These are phyloP conservation scores for Geoglossum glabrum DNA, from an alignment of 495 filamentous ascomycete species.

Conservation along the genomic window DNA sequence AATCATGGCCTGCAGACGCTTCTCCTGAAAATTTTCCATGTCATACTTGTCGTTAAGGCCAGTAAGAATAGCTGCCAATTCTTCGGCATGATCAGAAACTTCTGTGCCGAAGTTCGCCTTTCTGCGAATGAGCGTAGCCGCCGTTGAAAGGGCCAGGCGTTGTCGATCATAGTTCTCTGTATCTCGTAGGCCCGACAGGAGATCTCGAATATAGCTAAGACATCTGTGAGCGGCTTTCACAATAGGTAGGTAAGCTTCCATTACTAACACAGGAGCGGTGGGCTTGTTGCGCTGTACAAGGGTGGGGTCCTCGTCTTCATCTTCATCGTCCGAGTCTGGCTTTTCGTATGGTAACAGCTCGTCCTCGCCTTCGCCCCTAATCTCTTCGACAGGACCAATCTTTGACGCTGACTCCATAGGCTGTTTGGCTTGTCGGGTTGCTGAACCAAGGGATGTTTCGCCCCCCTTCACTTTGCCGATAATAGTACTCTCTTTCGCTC, in stretches of 20 bases:
- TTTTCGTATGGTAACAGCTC: slow-evolving; percentile 69
- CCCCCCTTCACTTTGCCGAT: background rate
- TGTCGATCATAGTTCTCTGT: slow-evolving; percentile 69
- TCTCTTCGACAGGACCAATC: slow-evolving; percentile 47
- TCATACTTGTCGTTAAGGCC: slow-evolving; percentile 68
- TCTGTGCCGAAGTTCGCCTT: slow-evolving; percentile 80
- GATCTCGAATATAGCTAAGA: slow-evolving; percentile 60
- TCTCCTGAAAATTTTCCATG: slow-evolving; percentile 51
- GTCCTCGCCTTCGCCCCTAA: slow-evolving; percentile 36
- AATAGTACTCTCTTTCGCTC: background rate
- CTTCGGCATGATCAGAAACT: slow-evolving; percentile 62
- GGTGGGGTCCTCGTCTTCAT: slow-evolving; percentile 83
- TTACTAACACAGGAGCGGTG: slow-evolving; percentile 54
- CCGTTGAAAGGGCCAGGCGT: slow-evolving; percentile 55
- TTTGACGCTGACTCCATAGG: slow-evolving; percentile 18
- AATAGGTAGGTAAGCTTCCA: background rate
- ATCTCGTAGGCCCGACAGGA: slow-evolving; percentile 60
- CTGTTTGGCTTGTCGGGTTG: background rate
- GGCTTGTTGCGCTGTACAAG: slow-evolving; percentile 64
- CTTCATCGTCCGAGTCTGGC: slow-evolving; percentile 79
- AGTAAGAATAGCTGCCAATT: slow-evolving; percentile 53
- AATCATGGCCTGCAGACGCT: slow-evolving; percentile 66
- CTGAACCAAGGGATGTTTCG: background rate
- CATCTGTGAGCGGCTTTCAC: slow-evolving; percentile 10
- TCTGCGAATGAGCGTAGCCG: slow-evolving; percentile 61